Base-by-base conservation (phyloP, 2,329 filamentous ascomycete species). In the Byssochlamys sp. region DNA sequence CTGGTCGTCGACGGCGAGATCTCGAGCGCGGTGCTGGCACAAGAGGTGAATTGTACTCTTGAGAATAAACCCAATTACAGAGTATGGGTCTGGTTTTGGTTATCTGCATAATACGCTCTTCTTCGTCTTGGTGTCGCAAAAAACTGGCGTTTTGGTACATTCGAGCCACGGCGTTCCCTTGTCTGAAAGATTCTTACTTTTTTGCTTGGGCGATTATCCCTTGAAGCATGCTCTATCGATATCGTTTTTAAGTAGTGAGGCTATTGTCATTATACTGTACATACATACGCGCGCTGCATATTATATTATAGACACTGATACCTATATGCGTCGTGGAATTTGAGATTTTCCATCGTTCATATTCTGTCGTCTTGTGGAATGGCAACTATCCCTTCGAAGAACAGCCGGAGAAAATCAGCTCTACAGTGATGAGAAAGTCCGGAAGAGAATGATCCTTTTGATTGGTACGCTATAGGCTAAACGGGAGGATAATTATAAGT, bases 11-110 rank as follows among this genome's bases (percentile, higher is more conserved):
- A 51, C 65, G 73, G 9, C 66, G 67, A 7, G 72, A 75, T 45
- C 58, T 71, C 45, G 73, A 75, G 58, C 63, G 63, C 4, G 71
- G 68, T 1, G 61, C 65, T 53, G 73, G 72, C 3, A 62, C 66
- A 35, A 66, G 60, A 50, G 73, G 72, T 12, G 73, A 75, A 52
- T 57, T 75, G 55, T 74, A 70, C 58, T 63, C 70, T 56, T 74
- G 59, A 68, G 56, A n/a, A 52, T 45, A 14, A 11, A 33, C 29
- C 14, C n/a, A 12, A 3, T 48, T 51, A 2, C 28, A 29, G 1
- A 29, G 2, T 29, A 29, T 29, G 28, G 28, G 28, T 49, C 31
- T 48, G 25, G 14, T 25, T 24, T 19, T 4, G 39, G 14, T 5
- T 19, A 7, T 45, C n/a, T 45, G 39, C 39, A 45, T 45, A 45